Base-by-base conservation (phyloP, 192 early-diverging fungal genomes). In the Obelidium mucronatum region DNA sequence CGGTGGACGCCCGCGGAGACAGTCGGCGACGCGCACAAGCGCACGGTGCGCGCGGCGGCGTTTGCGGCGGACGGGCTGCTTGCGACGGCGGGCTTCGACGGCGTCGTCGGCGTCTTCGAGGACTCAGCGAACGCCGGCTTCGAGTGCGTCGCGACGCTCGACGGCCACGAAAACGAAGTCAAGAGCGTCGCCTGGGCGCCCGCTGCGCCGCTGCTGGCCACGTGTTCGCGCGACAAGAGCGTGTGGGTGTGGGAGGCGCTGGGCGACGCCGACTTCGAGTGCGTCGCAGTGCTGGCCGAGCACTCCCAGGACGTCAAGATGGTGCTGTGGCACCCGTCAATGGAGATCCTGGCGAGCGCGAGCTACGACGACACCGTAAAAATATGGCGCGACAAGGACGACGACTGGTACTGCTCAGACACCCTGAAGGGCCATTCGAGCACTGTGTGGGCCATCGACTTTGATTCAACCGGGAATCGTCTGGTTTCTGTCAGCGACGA, bases 91-190 rank as follows among this genome's bases (percentile, higher is more conserved):
- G 94, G 94, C 74, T 98, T 98, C 81, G 97, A 98, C 80, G 94
- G 93, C 0, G 93, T 93, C 4, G 4, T 2, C 35, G 1, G 3
- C 28, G 2, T 51, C 36, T 70, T 28, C 64, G 5, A 1, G 24
- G 30, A n/a, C 8, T n/a, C 68, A 19, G 44, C 22, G 76, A 5
- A 8, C 33, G 28, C 56, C 73, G 91, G 91, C 26, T 95, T 91
- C 79, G 96, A 97, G 79, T 96, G 93, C 72, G 87, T 95, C 1
- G 96, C 97, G 1, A 96, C 95, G 17, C 80, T 99, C 52, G 97
- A 99, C 79, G 97, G 97, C 42, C 97, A 99, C 81, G 97, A 99
- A 83, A 98, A 98, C 82, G 97, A 99, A 82, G 95, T 94, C 44
- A 99, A 99, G 82, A 88, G 89, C 40, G 93, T 98, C 40, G 85